These are phyloP conservation scores for Sporobolomyces phaffii DNA, from an alignment of 768 basidiomycete genomes.

Conservation along the genomic window DNA sequence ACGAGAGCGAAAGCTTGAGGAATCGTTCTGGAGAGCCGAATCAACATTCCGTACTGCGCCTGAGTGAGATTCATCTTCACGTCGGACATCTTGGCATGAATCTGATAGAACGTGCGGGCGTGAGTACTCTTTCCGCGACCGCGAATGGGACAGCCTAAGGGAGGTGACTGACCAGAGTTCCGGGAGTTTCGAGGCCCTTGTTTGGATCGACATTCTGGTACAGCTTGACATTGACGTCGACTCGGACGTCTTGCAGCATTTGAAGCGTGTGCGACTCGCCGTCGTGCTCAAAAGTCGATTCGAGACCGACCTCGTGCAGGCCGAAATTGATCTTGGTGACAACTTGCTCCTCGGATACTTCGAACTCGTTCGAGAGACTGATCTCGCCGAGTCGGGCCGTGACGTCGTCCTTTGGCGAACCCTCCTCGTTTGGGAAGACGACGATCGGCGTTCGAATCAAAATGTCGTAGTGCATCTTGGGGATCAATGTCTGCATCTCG, in stretches of 20 bases:
- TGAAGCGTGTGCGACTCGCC: slow-evolving; percentile 58
- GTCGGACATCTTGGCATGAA: slow-evolving; percentile 69
- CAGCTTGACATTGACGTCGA: slow-evolving; percentile 65
- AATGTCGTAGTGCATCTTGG: slow-evolving; percentile 82
- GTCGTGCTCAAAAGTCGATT: slow-evolving; percentile 60
- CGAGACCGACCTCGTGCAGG: slow-evolving; percentile 73
- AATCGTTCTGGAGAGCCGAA: slow-evolving; percentile 63
- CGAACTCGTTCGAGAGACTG: slow-evolving; percentile 67
- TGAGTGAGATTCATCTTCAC: slow-evolving; percentile 78
- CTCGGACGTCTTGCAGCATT: slow-evolving; percentile 84
- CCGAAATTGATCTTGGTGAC: slow-evolving; percentile 64
- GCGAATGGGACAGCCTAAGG: slow-evolving; percentile 1
- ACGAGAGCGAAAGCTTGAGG: slow-evolving; percentile 59
- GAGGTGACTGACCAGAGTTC: slow-evolving; percentile 59
- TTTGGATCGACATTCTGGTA: slow-evolving; percentile 55
- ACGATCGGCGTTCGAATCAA: slow-evolving; percentile 86
- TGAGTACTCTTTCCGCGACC: not conserved
- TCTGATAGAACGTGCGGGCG: slow-evolving; percentile 49
- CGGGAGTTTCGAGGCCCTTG: slow-evolving; percentile 58
- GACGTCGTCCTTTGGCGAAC: slow-evolving; percentile 61
- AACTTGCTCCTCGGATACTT: slow-evolving; percentile 49
- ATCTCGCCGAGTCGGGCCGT: slow-evolving; percentile 84
- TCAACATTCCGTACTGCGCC: slow-evolving; percentile 67
- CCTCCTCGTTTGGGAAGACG: slow-evolving; percentile 62
- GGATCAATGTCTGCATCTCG: slow-evolving; percentile 61